phyloP scores from a whole-genome alignment of 2,329 filamentous ascomycete species.

The Talaromyces sp. region DNA sequence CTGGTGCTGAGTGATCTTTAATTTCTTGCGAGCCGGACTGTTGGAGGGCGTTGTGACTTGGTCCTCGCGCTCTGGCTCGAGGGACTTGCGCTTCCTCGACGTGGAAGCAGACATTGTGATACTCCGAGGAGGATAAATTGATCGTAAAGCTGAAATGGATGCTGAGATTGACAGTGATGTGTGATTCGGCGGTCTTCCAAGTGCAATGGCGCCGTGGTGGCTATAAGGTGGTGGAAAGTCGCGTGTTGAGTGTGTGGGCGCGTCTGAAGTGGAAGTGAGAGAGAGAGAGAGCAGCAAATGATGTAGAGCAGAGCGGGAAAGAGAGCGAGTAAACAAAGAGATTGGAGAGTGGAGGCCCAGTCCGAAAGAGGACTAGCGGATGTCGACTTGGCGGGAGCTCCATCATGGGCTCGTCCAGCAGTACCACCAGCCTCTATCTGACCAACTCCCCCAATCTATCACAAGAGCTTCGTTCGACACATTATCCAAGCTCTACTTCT shows the following conservation, averaged over 20 bases:
- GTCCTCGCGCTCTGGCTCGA: constrained; percentile 36
- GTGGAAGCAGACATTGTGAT: constrained; percentile 35
- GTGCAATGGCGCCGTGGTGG: neutral
- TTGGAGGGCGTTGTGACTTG: constrained; percentile 41
- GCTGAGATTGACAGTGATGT: too few relatives aligned
- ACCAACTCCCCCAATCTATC: constrained; percentile 1
- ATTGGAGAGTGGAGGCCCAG: neutral
- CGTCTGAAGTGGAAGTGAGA: too few relatives aligned
- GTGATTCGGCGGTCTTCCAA: neutral
- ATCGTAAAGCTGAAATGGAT: too few relatives aligned
- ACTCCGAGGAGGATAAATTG: neutral
- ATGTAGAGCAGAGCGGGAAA: neutral
- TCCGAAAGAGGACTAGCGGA: constrained; percentile 5
- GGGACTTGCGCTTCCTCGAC: constrained; percentile 40
- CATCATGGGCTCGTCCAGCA: constrained; percentile 1
- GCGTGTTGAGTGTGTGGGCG: constrained; percentile 8
- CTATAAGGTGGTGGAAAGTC: neutral
- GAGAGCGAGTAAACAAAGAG: constrained; percentile 5
- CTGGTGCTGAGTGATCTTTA: constrained; percentile 64
- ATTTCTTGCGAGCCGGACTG: constrained; percentile 62
- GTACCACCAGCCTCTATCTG: neutral
- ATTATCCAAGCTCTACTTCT: neutral
- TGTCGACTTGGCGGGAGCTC: constrained; percentile 14
- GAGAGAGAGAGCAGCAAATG: neutral
- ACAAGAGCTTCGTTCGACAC: neutral